A percentile compares a stretch with the other conserved stretches of the same genome.
phyloP scores from a whole-genome alignment of 768 basidiomycete species.

The Tricholoma hemisulphureum region DNA sequence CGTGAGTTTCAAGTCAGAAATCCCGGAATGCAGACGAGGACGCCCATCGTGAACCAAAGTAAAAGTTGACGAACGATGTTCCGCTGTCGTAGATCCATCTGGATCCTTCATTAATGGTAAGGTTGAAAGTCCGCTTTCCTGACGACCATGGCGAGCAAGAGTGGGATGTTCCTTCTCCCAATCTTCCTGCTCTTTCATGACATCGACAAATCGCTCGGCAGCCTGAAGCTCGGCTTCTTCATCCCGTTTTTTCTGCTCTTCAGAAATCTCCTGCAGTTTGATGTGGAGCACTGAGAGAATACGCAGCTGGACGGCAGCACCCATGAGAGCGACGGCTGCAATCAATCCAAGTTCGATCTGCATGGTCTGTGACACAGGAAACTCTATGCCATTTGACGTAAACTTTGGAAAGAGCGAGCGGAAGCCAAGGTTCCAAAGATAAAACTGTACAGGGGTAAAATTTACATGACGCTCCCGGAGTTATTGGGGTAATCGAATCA shows the following conservation, averaged over 20 bases:
- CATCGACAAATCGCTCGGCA: conserved; percentile 60
- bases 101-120: conserved; percentile 67
- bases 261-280: conserved; percentile 76
- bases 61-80: conserved; percentile 50
- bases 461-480: conserved; percentile 15
- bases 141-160: conserved; percentile 56
- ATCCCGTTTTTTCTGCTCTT: conserved; percentile 70
- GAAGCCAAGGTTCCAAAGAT: conserved; percentile 94
- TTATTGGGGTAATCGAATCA: conserved; percentile 13
- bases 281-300: conserved; percentile 77
- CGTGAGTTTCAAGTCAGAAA: conserved; percentile 73
- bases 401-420: conserved; percentile 76
- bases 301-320: conserved; percentile 86
- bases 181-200: conserved; percentile 68
- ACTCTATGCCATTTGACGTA: conserved; percentile 59
- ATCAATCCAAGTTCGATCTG: conserved; percentile 90
- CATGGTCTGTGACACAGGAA: conserved; percentile 88
- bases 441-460: conserved; percentile 58
- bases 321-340: conserved; percentile 80
- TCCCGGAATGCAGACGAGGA: conserved; percentile 58
- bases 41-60: conserved; percentile 53
- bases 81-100: conserved; percentile 46
- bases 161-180: conserved; percentile 89
- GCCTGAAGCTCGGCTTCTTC: conserved; percentile 75
- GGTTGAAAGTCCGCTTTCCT: conserved; percentile 62